Percentiles rank a stretch among this genome's conserved stretches.
Evolutionary conservation across 192 early-diverging fungal species (phyloP).

Genomic region (Coemansia sp.): DNA sequence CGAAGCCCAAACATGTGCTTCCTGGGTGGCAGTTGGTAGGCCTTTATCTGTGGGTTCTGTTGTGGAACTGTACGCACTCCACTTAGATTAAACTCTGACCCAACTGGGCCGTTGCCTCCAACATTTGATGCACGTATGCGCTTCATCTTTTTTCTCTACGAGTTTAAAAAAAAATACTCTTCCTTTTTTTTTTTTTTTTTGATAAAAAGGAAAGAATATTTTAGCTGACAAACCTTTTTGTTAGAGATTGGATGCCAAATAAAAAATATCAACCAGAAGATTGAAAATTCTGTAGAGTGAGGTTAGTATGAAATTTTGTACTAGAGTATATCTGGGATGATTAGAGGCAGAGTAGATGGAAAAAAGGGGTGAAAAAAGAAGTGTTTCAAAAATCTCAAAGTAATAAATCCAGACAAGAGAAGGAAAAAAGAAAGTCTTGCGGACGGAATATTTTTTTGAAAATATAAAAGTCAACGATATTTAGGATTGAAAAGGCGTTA

Average conservation of each 20-base stretch:
- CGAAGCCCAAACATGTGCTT: conserved; percentile 68
- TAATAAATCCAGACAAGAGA: neutral
- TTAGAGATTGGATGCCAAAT: neutral
- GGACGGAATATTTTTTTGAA: neutral
- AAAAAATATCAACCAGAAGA: neutral
- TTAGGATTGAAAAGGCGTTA: neutral
- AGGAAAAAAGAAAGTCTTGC: neutral
- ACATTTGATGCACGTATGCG: conserved; percentile 37
- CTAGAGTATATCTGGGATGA: neutral
- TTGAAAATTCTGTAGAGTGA: neutral
- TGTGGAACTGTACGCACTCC: conserved; percentile 27
- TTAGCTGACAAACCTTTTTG: neutral
- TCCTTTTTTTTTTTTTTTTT: neutral
- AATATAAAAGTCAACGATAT: neutral
- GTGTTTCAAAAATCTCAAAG: neutral
- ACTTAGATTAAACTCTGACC: conserved; percentile 30
- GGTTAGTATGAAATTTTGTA: neutral
- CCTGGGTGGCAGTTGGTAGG: conserved; percentile 22
- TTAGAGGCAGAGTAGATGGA: neutral
- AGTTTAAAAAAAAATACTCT: neutral
- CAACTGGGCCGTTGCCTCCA: conserved; percentile 3
- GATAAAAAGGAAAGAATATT: neutral
- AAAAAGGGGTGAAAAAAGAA: conserved; percentile 4
- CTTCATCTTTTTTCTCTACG: conserved; percentile 28
- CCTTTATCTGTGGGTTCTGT: conserved; percentile 31